These are phyloP conservation scores for Pseudopithomyces maydicus DNA, from an alignment of 2,329 filamentous ascomycete genomes.

Conservation along the genomic window DNA sequence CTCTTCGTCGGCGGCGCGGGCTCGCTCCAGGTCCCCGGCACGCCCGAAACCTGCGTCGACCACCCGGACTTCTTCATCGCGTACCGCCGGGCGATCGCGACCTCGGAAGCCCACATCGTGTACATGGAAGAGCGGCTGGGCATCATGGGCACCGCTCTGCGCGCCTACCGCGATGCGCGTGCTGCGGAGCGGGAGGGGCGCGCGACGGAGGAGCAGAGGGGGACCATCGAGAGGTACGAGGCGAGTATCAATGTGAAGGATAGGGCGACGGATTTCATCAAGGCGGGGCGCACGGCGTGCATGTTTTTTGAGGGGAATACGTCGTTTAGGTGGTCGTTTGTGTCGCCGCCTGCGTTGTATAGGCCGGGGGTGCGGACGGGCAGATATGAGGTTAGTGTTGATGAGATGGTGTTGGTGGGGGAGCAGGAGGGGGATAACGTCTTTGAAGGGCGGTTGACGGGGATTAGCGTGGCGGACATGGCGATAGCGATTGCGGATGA, in stretches of 20 bases:
- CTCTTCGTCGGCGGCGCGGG: slow-evolving; percentile 43
- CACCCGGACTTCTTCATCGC: slow-evolving; percentile 42
- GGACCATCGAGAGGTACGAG: slow-evolving; percentile 30
- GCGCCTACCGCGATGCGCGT: slow-evolving; percentile 33
- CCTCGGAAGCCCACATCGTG: slow-evolving; percentile 38
- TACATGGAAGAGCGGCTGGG: slow-evolving; percentile 44
- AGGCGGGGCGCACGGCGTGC: slow-evolving; percentile 37
- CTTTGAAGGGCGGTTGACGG: slow-evolving; percentile 38
- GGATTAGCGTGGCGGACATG: slow-evolving; percentile 42
- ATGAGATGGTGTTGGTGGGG: slow-evolving; percentile 37
- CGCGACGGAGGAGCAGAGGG: slow-evolving; percentile 20
- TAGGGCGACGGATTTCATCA: slow-evolving; percentile 36
- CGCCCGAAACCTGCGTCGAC: slow-evolving; percentile 29
- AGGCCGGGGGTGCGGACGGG: slow-evolving; percentile 40
- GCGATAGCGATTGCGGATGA: slow-evolving; percentile 44
- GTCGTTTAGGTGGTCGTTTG: slow-evolving; percentile 41
- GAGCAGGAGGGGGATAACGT: slow-evolving; percentile 27
- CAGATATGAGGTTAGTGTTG: slow-evolving; percentile 36
- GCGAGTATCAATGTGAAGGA: slow-evolving; percentile 27
- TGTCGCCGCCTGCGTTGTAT: slow-evolving; percentile 40
- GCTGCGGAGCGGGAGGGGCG: slow-evolving; percentile 20
- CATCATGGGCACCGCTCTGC: slow-evolving; percentile 30
- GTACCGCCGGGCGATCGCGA: slow-evolving; percentile 41
- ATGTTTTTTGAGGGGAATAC: slow-evolving; percentile 46
- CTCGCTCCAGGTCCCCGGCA: slow-evolving; percentile 35